phyloP scores from a whole-genome alignment of 345 rosid genomes.

The Hibiscus mutabilis region DNA sequence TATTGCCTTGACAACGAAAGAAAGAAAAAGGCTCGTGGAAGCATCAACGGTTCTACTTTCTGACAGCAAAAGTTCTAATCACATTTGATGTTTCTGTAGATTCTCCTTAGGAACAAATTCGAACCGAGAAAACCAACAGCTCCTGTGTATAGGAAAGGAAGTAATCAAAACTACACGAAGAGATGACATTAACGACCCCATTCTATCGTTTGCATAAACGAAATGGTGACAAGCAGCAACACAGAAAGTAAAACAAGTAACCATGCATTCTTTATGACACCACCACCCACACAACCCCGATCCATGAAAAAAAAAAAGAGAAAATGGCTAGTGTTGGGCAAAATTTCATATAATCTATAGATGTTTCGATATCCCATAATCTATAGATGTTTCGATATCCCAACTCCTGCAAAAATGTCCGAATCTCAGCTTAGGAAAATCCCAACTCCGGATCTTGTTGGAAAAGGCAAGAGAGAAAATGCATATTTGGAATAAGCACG shows the following conservation, averaged over 20 bases:
- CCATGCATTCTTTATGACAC: neutral
- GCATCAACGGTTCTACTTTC: constrained; percentile 15
- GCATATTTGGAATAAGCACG: neutral
- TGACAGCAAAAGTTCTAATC: constrained; percentile 35
- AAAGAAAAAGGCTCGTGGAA: constrained; percentile 17
- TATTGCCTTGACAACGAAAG: constrained; percentile 21
- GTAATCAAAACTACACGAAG: neutral
- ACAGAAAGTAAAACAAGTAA: neutral
- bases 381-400: too few relatives aligned
- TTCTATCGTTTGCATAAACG: neutral
- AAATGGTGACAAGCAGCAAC: neutral
- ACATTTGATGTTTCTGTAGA: constrained; percentile 74
- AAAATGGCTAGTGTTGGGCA: too few relatives aligned
- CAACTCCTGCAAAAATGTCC: too few relatives aligned
- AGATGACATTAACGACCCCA: neutral
- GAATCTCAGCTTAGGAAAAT: too few relatives aligned
- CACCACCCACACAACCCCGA: neutral
- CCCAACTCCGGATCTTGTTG: too few relatives aligned
- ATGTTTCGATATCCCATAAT: too few relatives aligned
- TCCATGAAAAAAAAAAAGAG: too few relatives aligned
- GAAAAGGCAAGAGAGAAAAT: neutral
- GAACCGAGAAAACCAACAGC: constrained; percentile 88
- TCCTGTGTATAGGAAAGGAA: constrained; percentile 35
- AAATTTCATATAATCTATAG: too few relatives aligned
- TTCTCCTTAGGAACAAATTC: constrained; percentile 24